Evolutionary conservation across 2,329 filamentous ascomycete genomes (phyloP).

Genomic region (Pleomassaria siparia): DNA sequence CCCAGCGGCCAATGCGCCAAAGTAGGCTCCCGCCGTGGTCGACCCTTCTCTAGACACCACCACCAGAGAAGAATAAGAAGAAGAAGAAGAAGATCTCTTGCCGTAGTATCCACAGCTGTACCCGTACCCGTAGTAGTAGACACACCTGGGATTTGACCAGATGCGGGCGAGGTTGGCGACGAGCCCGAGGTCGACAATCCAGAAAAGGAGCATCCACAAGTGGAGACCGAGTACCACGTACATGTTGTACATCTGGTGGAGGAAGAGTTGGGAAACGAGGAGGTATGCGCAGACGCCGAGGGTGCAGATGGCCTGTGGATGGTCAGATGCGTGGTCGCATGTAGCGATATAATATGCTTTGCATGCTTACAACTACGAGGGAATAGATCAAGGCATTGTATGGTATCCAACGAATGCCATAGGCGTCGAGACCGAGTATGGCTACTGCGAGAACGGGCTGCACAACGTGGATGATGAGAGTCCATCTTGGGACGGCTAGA

Average conservation of each 20-base stretch:
- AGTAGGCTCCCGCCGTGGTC: conserved; percentile 21
- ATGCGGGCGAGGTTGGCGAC: conserved; percentile 24
- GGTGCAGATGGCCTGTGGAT: conserved; percentile 46
- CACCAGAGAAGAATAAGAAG: too few species aligned
- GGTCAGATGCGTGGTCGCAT: conserved; percentile 8
- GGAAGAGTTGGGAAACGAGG: conserved; percentile 47
- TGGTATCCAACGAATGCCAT: conserved; percentile 43
- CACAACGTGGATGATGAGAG: conserved; percentile 20
- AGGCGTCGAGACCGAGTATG: conserved; percentile 53
- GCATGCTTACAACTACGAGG: conserved; percentile 17
- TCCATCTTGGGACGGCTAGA: conserved; percentile 18
- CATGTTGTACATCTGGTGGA: conserved; percentile 54
- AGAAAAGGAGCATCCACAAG: conserved; percentile 56
- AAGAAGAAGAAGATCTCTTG: too few species aligned
- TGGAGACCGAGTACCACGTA: conserved; percentile 57
- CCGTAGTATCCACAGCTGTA: conserved; percentile 10
- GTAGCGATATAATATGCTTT: background rate
- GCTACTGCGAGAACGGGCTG: conserved; percentile 47
- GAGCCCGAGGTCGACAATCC: conserved; percentile 45
- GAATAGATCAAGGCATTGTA: conserved; percentile 45
- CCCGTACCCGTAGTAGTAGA: conserved; percentile 12
- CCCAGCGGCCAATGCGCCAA: conserved; percentile 24
- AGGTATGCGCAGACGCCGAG: conserved; percentile 52
- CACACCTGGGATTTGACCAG: conserved; percentile 18
- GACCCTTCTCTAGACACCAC: too few species aligned